phyloP scores from a whole-genome alignment of 2,329 filamentous ascomycete species.

The Beauveria sp. region DNA sequence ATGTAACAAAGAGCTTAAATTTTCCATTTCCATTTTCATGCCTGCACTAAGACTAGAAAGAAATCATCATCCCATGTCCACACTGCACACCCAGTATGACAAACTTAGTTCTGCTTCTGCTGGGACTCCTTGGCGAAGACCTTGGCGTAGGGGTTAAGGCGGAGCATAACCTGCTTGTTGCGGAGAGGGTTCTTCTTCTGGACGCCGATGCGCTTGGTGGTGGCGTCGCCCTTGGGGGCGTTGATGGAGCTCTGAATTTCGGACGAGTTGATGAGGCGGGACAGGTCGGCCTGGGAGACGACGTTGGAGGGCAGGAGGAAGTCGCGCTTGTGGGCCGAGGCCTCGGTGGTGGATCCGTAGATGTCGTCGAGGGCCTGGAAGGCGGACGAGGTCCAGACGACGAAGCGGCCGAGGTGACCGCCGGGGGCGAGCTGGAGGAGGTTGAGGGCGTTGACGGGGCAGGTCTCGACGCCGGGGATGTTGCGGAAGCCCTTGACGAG shows the following conservation, averaged over 20 bases:
- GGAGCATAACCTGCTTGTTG: constrained; percentile 98
- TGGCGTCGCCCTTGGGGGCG: constrained; percentile 80
- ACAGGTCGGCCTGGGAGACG: constrained; percentile 89
- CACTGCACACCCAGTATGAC: constrained; percentile 32
- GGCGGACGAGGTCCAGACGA: constrained; percentile 96
- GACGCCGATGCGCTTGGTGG: constrained; percentile 81
- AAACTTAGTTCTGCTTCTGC: constrained; percentile 33
- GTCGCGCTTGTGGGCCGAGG: constrained; percentile 95
- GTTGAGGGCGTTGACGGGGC: constrained; percentile 87
- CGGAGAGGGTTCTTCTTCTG: constrained; percentile 99
- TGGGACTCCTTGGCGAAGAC: constrained; percentile 67
- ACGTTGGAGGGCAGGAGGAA: constrained; percentile 92
- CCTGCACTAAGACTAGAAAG: constrained; percentile 10
- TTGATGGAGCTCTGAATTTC: constrained; percentile 96
- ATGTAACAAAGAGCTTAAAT: background rate
- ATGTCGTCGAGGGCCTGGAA: constrained; percentile 95
- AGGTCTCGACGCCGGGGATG: constrained; percentile 96
- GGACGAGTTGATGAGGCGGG: constrained; percentile 97
- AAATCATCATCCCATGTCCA: constrained; percentile 6
- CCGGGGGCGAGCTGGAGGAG: constrained; percentile 98
- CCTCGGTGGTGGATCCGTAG: constrained; percentile 87
- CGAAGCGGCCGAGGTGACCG: constrained; percentile 97
- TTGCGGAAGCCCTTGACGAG: constrained; percentile 95
- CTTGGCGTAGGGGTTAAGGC: constrained; percentile 95
- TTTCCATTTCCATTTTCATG: constrained; percentile 1